Percentiles rank a stretch among this genome's conserved stretches.
Conservation (phyloP, 306 rosid genomes). For the Cucumis cinereus region DNA sequence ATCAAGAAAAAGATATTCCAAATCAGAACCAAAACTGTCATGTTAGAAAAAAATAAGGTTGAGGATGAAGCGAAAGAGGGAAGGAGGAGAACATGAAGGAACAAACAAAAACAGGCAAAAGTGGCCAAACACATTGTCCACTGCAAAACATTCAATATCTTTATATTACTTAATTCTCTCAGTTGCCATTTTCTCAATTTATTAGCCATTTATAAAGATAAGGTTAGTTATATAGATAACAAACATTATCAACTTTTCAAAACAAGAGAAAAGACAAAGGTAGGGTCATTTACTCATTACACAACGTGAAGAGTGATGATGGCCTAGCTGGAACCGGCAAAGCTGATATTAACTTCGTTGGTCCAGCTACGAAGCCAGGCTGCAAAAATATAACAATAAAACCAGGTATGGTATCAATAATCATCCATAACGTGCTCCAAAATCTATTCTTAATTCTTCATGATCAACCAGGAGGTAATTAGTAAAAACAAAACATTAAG, state of each 20-base stretch:
- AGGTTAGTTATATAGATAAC: not conserved
- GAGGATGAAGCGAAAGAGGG: not conserved
- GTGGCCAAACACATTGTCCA: not conserved
- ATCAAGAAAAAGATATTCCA: not conserved
- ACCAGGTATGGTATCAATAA: too few relatives aligned
- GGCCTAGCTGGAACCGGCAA: not conserved
- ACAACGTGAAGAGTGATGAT: not conserved
- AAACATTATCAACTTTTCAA: not conserved
- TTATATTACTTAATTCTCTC: not conserved
- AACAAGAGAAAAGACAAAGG: not conserved
- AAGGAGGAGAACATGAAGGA: not conserved
- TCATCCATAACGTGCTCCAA: not conserved
- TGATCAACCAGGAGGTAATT: not conserved
- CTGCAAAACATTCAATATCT: not conserved
- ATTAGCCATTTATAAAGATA: not conserved
- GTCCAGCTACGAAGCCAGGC: constrained; percentile 7
- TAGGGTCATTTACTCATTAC: not conserved
- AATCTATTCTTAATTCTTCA: not conserved
- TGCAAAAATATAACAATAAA: not conserved
- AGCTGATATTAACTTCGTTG: not conserved
- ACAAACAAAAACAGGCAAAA: not conserved
- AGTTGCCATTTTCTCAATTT: not conserved
- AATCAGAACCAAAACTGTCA: not conserved
- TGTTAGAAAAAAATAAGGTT: not conserved
- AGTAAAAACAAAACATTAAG: too few relatives aligned